These are phyloP conservation scores for Pseudofabraea citricarpa DNA, from an alignment of 2,329 filamentous ascomycete species.

Conservation along the genomic window DNA sequence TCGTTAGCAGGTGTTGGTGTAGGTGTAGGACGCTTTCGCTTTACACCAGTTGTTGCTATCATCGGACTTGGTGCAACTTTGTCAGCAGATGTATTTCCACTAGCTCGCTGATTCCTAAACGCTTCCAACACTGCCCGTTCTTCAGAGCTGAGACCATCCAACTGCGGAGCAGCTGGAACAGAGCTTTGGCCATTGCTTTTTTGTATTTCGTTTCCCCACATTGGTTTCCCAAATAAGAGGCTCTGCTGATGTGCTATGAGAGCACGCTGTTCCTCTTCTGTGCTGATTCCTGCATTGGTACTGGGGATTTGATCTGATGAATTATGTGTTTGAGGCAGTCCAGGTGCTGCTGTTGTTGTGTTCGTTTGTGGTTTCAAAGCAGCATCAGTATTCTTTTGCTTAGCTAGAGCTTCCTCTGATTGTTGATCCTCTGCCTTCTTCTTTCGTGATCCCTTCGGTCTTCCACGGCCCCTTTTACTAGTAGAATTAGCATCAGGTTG, in stretches of 20 bases:
- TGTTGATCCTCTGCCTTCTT: conserved; percentile 24
- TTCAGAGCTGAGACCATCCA: conserved; percentile 26
- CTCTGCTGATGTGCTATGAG: conserved; percentile 1
- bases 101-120: conserved; percentile 18
- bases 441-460: conserved; percentile 50
- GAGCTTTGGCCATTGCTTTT: conserved; percentile 7
- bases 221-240: conserved; percentile 8
- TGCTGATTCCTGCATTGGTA: background rate
- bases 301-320: too few relatives aligned
- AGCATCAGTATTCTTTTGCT: conserved; percentile 2
- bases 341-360: conserved; percentile 14
- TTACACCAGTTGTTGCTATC: conserved; percentile 2
- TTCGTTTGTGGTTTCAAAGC: conserved; percentile 11
- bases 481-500: conserved; percentile 11
- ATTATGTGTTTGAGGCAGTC: too few relatives aligned
- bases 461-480: conserved; percentile 30
- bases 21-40: conserved; percentile 4
- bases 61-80: too few relatives aligned
- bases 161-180: conserved; percentile 5
- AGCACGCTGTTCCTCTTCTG: conserved; percentile 1
- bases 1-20: too few relatives aligned
- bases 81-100: conserved; percentile 2
- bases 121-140: conserved; percentile 28
- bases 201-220: conserved; percentile 17
- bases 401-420: conserved; percentile 5